Conservation (phyloP, 495 filamentous ascomycete species). For the Podospora fimiseda region DNA sequence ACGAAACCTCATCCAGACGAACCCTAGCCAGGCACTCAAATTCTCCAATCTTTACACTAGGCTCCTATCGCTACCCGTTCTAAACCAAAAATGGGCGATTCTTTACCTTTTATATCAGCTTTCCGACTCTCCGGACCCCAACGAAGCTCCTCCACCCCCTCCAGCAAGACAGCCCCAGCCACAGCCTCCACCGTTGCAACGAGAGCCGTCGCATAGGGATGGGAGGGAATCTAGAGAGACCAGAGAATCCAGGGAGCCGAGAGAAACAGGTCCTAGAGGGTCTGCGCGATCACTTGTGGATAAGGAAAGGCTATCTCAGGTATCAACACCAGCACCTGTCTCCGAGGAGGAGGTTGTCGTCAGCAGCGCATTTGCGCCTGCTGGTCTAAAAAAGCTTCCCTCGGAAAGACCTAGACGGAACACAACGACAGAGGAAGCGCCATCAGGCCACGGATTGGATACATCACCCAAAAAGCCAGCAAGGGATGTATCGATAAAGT, state of each 20-base stretch:
- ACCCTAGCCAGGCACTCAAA: slow-evolving; percentile 75
- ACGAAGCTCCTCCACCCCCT: slow-evolving; percentile 31
- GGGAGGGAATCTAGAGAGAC: background rate
- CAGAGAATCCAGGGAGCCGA: background rate
- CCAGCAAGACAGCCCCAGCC: slow-evolving; percentile 20
- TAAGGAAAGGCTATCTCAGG: slow-evolving; percentile 19
- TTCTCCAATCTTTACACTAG: slow-evolving; percentile 86
- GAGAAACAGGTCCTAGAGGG: background rate
- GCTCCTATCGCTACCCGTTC: slow-evolving; percentile 79
- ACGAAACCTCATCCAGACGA: slow-evolving; percentile 69
- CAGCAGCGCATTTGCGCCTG: slow-evolving; percentile 50
- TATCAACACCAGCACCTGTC: slow-evolving; percentile 19
- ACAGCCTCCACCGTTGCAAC: slow-evolving; percentile 9
- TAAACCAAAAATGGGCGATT: slow-evolving; percentile 95
- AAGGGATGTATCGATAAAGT: slow-evolving; percentile 46
- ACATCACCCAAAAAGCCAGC: slow-evolving; percentile 15
- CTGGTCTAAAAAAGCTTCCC: slow-evolving; percentile 43
- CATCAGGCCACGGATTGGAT: slow-evolving; percentile 7
- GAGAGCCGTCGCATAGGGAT: background rate
- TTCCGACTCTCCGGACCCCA: slow-evolving; percentile 53
- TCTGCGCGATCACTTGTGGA: slow-evolving; percentile 5
- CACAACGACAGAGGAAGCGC: slow-evolving; percentile 18
- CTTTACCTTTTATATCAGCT: slow-evolving; percentile 83
- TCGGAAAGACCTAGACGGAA: slow-evolving; percentile 20
- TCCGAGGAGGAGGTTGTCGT: slow-evolving; percentile 39